Conservation (phyloP, 352 stramenopile species). For the Thalassiosira ordinaria region DNA sequence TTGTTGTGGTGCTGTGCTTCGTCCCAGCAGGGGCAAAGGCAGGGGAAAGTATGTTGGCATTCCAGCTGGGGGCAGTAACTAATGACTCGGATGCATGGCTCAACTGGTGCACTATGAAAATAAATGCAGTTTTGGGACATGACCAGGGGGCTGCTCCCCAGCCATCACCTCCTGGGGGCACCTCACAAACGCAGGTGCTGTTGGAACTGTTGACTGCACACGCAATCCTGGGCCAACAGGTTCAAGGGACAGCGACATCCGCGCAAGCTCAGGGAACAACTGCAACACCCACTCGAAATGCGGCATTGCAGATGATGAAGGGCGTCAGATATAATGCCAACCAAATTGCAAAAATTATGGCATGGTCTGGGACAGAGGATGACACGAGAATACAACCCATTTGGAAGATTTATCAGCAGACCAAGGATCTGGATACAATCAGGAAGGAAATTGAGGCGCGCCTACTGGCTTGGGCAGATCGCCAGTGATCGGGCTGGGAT, state of each 20-base stretch:
- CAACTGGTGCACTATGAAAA: not conserved
- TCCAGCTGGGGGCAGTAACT: not conserved
- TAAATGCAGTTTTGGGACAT: not conserved
- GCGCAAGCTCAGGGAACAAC: not conserved
- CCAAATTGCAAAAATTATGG: slow-evolving; percentile 6
- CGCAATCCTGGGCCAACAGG: not conserved
- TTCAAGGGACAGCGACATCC: not conserved
- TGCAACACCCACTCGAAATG: not conserved
- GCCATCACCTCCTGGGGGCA: not conserved
- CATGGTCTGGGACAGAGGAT: not conserved
- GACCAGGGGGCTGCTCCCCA: not conserved
- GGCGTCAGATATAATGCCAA: slow-evolving; percentile 6
- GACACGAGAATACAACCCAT: not conserved
- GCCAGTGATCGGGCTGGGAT: not conserved
- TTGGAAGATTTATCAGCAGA: slow-evolving; percentile 8
- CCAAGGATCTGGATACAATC: not conserved
- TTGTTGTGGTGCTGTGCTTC: not conserved
- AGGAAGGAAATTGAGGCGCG: not conserved
- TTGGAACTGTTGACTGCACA: not conserved
- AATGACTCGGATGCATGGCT: slow-evolving; percentile 1
- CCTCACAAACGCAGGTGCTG: not conserved
- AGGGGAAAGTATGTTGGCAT: not conserved
- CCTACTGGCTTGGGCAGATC: not conserved
- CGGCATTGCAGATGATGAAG: slow-evolving; percentile 2
- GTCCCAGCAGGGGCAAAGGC: not conserved